Evolutionary conservation across 2,329 filamentous ascomycete genomes (phyloP).

Genomic region (Ceratocystiopsis brevicomis): DNA sequence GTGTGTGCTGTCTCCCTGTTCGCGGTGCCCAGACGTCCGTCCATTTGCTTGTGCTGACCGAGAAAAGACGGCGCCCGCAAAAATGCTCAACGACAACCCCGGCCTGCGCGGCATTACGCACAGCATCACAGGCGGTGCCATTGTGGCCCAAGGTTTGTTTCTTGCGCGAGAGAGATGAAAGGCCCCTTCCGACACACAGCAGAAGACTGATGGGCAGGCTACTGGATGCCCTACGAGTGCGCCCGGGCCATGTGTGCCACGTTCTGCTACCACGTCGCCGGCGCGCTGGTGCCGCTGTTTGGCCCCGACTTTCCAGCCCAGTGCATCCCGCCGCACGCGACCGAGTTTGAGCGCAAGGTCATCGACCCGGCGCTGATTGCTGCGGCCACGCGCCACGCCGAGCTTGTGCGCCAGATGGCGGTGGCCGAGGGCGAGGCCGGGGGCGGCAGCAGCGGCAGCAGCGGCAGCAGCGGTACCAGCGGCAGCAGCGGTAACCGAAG

Average conservation of each 20-base stretch:
- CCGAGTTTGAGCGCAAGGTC: constrained; percentile 46
- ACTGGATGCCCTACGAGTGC: constrained; percentile 87
- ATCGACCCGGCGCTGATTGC: constrained; percentile 39
- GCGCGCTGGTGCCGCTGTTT: constrained; percentile 77
- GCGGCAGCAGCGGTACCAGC: background rate
- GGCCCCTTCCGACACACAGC: too few species aligned
- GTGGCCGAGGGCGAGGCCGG: background rate
- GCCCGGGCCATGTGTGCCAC: constrained; percentile 75
- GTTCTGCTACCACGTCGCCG: constrained; percentile 72
- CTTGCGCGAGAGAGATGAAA: too few species aligned
- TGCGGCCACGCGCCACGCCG: constrained; percentile 30
- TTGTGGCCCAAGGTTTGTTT: constrained; percentile 62
- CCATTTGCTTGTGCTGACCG: too few species aligned
- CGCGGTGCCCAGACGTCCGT: too few species aligned
- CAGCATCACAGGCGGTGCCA: constrained; percentile 83
- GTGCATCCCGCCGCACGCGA: constrained; percentile 46
- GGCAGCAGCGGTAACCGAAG: too few species aligned
- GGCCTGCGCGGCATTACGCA: constrained; percentile 79
- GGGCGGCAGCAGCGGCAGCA: background rate
- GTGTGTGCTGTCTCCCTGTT: too few species aligned
- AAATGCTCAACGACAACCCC: constrained; percentile 58
- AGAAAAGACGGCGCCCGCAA: constrained; percentile 64
- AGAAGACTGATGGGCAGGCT: constrained; percentile 43
- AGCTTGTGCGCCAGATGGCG: constrained; percentile 19
- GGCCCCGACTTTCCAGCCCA: constrained; percentile 58